A percentile compares a stretch with the other conserved stretches of the same genome.
Evolutionary conservation across 768 basidiomycete genomes (phyloP).

Genomic region (Boletus edulis): DNA sequence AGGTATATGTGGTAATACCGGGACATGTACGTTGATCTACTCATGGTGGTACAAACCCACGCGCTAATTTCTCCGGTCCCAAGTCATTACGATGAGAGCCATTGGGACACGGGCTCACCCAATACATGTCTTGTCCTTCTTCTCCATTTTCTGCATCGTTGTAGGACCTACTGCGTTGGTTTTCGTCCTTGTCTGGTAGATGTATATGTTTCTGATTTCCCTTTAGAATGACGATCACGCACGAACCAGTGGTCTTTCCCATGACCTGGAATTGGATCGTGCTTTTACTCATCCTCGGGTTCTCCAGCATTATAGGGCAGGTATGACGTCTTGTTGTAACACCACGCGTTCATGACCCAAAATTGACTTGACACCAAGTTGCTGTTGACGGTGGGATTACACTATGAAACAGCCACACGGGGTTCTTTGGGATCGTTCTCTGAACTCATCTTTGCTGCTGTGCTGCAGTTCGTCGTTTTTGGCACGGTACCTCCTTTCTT

Average conservation of each 20-base stretch:
- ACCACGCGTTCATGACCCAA: no score
- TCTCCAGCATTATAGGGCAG: constrained; percentile 12
- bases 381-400: constrained; percentile 59
- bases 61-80: not conserved
- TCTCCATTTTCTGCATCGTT: constrained; percentile 53
- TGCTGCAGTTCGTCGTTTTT: constrained; percentile 67
- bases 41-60: not conserved
- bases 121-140: constrained; percentile 68
- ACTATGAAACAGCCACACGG: constrained; percentile 62
- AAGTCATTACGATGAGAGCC: constrained; percentile 54
- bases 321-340: no score
- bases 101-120: constrained; percentile 78
- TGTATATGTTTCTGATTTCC: not conserved
- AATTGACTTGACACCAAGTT: constrained; percentile 32
- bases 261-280: constrained; percentile 16
- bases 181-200: not conserved
- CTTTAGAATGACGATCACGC: constrained; percentile 10
- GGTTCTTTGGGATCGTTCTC: constrained; percentile 62
- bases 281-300: constrained; percentile 14
- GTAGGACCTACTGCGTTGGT: constrained; percentile 11
- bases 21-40: constrained; percentile 56
- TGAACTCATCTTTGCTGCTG: constrained; percentile 64
- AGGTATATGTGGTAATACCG: constrained; percentile 63
- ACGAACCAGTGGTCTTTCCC: constrained; percentile 14
- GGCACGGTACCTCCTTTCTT: constrained; percentile 54